These are phyloP conservation scores for Akanthomyces lecanii DNA, from an alignment of 2,329 filamentous ascomycete species.

Conservation along the genomic window DNA sequence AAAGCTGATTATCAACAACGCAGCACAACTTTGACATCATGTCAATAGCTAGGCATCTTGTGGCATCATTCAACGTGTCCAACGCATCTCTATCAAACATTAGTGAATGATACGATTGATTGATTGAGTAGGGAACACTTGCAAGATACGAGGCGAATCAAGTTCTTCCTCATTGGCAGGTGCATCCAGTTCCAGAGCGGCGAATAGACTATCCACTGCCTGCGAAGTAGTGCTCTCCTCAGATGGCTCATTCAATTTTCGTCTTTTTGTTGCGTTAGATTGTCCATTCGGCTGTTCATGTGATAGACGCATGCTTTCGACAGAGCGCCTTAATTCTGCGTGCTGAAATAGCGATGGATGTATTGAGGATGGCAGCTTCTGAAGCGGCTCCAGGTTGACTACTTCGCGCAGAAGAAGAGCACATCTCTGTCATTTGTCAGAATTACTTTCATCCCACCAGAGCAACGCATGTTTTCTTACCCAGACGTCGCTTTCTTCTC, in stretches of 20 bases:
- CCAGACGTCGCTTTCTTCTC: conserved; percentile 38
- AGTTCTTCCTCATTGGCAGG: not conserved
- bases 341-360: conserved; percentile 22
- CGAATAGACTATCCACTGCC: not conserved
- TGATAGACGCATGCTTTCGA: conserved; percentile 27
- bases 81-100: not conserved
- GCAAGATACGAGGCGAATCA: conserved; percentile 1
- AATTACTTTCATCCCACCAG: not conserved
- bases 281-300: conserved; percentile 19
- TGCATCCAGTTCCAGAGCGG: conserved; percentile 1
- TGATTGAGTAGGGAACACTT: not conserved
- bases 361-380: not conserved
- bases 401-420: conserved; percentile 10
- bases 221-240: not conserved
- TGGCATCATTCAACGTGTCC: not conserved
- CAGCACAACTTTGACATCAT: conserved; percentile 13
- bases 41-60: conserved; percentile 10
- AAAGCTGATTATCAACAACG: not conserved
- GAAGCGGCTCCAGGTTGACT: not conserved
- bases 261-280: not conserved
- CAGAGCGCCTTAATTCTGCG: conserved; percentile 25
- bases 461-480: conserved; percentile 27
- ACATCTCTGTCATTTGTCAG: conserved; percentile 13
- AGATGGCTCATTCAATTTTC: not conserved
- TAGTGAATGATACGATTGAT: not conserved